Base-by-base conservation (phyloP, 176 grass and related monocot genomes). In the Lolium rigidum region DNA sequence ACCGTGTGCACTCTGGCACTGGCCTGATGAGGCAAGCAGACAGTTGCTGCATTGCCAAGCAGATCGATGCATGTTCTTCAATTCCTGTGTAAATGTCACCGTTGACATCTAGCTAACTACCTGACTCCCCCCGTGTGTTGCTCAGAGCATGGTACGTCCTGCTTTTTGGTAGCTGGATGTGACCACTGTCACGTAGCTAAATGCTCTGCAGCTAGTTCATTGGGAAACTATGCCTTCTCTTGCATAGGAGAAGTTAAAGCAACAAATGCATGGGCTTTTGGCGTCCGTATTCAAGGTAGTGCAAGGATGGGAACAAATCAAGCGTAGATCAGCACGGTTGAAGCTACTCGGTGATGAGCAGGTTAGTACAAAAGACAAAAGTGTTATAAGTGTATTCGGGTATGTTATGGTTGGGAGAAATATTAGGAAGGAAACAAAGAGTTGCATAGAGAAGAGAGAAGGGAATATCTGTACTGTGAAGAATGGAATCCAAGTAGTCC, bases 401-500 rank as follows among this genome's bases (percentile, higher is more conserved):
- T 83, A 57, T 82, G 71, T 69, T 71, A 78, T 58, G 67, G 52
- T 49, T 77, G 9, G 14, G 17, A 48, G 56, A 65, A 41, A 64
- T 61, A 69, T 31, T 52, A 52, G 55, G 24, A 85, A 82, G 69
- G 13, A 79, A 79, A 86, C 73, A 83, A 77, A 66, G 10, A 52
- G 77, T 21, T 59, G 44, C 70, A 84, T 76, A n/a, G 85, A 74
- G 75, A 82, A 84, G 16, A 6, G 73, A 61, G 89, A 86, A 51
- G 49, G 80, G 79, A 77, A 79, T 82, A 83, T 80, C 61, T 87
- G 77, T 87, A 62, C 68, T 88, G 77, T 81, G 77, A 78, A 65
- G 86, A 82, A 88, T 60, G 86, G 82, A 91, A 85, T 88, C 86
- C 61, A 80, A 48, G 78, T 82, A 39, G 82, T 82, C 71, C 82